Conservation (phyloP, 441 rosid species). For the Viola pubescens region DNA sequence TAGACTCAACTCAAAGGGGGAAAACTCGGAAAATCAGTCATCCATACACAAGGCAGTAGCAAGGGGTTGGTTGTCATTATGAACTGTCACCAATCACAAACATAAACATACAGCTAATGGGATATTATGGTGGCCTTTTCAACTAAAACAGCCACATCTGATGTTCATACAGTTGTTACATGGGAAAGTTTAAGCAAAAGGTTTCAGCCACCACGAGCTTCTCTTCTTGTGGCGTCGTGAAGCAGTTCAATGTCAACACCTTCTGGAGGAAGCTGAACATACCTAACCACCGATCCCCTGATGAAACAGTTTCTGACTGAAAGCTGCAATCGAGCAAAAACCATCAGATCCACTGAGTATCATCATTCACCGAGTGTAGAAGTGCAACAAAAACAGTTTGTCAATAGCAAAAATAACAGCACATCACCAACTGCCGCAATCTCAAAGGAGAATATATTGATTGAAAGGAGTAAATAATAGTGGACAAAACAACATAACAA, state of each 20-base stretch:
- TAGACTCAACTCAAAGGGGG: too few relatives aligned
- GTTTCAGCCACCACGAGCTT: conserved; percentile 88
- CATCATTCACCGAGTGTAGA: neutral
- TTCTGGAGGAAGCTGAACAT: conserved; percentile 89
- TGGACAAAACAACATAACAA: too few relatives aligned
- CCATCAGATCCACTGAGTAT: conserved; percentile 4
- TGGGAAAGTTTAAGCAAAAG: neutral
- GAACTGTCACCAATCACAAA: neutral
- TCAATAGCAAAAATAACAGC: neutral
- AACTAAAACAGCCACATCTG: conserved; percentile 16
- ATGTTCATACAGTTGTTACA: conserved; percentile 20
- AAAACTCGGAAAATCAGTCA: too few relatives aligned
- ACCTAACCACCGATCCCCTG: conserved; percentile 95
- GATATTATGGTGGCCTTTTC: conserved; percentile 16
- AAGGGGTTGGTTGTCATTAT: too few relatives aligned
- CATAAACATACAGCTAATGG: conserved; percentile 8
- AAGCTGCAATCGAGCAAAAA: conserved; percentile 42
- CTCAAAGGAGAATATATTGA: neutral
- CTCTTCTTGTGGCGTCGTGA: conserved; percentile 97
- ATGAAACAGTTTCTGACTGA: conserved; percentile 98
- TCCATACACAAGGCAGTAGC: too few relatives aligned
- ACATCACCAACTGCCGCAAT: neutral
- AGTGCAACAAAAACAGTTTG: neutral
- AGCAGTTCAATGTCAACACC: conserved; percentile 95
- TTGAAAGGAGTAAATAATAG: too few relatives aligned